Base-by-base conservation (phyloP, 2,329 filamentous ascomycete species). In the Colletotrichum sp. region DNA sequence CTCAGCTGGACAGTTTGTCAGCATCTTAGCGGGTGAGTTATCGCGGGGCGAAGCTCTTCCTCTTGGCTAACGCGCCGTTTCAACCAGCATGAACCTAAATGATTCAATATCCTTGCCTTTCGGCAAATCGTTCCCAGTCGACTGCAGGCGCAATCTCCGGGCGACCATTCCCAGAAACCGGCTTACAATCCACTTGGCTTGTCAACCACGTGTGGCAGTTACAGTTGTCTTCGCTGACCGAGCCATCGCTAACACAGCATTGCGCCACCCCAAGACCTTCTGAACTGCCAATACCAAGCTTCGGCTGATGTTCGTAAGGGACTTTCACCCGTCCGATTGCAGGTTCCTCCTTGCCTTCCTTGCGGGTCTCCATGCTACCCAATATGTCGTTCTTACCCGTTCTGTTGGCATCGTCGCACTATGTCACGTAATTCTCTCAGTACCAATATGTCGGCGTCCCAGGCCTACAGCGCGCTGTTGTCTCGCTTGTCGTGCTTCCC, bases 51-150 rank as follows among this genome's bases (percentile, higher is more conserved):
- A 48, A 58, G 43, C 21, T 38, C 30, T n/a, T 38, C 67, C 24
- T n/a, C 30, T 48, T 43, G 16, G 57, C 36, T 18, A 28, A 28
- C 30, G 15, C 28, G 32, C 26, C 32, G 21, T 67, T 72, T 34
- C 24, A 58, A 52, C 57, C 57, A 68, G 43, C 21, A 36, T 68
- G 43, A 68, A 58, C 64, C 70, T 63, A 28, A 52, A 64, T 60
- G 64, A 75, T 58, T 75, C 64, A 73, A 34, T 48, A 68, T 30
- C 58, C 70, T 69, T 74, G 70, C 18, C 57, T 52, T 32, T 73
- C 43, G 48, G 64, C 43, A 64, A 10, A 65, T 65, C 65, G 30
- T n/a, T 52, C 58, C 13, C 32, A 72, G 57, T 26, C 30, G 38
- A 21, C n/a, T 55, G 30, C 61, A 52, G 34, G 26, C 52, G 57